Evolutionary conservation across 2,329 filamentous ascomycete genomes (phyloP).

Genomic region (Sarocladium brachiariae): DNA sequence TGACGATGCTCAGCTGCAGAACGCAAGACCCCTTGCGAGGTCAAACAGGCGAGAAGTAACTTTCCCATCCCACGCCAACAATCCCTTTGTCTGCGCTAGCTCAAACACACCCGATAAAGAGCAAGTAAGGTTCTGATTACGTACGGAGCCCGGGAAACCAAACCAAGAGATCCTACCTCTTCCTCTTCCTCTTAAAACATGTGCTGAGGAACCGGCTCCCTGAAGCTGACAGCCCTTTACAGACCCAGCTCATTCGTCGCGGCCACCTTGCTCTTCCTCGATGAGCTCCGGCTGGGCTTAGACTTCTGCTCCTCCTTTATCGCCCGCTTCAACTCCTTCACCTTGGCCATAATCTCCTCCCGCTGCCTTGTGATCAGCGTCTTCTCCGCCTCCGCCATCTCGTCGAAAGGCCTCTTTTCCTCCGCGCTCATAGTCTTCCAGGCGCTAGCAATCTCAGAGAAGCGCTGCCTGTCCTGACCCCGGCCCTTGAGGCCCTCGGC

Average conservation of each 20-base stretch:
- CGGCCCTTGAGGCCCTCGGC: slow-evolving; percentile 28
- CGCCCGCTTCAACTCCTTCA: slow-evolving; percentile 19
- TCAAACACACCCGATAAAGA: no score
- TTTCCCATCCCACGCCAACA: no score
- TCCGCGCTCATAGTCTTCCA: slow-evolving; percentile 37
- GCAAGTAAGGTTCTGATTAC: no score
- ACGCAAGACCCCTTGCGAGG: no score
- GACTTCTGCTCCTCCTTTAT: slow-evolving; percentile 15
- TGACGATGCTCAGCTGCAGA: background rate
- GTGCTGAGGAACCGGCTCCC: no score
- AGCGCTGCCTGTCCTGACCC: slow-evolving; percentile 12
- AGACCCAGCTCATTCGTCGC: slow-evolving; percentile 4
- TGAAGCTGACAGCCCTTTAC: no score
- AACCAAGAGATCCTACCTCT: background rate
- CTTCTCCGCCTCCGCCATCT: slow-evolving; percentile 15
- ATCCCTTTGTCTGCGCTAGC: background rate
- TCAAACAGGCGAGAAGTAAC: no score
- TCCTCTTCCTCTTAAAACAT: no score
- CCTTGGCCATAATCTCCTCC: slow-evolving; percentile 21
- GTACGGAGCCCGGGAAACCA: no score
- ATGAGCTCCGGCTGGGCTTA: background rate
- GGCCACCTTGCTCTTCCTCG: slow-evolving; percentile 4
- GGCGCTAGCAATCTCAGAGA: slow-evolving; percentile 22
- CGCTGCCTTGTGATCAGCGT: slow-evolving; percentile 24
- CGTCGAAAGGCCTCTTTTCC: slow-evolving; percentile 35